Evolutionary conservation across 2,329 filamentous ascomycete genomes (phyloP), one percentile per base, ranked within the genome.

Genomic region (Lecanosticta acicola): DNA sequence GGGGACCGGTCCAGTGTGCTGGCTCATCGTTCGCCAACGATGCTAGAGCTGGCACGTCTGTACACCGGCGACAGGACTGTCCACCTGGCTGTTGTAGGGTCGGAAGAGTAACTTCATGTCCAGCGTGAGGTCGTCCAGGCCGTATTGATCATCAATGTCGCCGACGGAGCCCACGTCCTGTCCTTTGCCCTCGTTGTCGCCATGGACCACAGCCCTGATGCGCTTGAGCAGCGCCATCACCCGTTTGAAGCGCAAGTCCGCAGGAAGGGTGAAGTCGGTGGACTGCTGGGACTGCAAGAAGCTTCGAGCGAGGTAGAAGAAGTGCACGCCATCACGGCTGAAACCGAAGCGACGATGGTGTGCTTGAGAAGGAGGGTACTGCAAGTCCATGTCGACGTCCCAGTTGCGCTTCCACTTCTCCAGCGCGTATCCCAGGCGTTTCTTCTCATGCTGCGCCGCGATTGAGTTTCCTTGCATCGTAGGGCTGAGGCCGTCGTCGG

Each of bases 41-140:
- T 26, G 33, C 40, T 55, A 53, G 9, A 55, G 43, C 34, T 47
- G 49, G 41, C 56, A 46, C 14, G 63, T 63, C 47, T 59, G 60
- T 32, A 66, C 53, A 34, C 61, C 57, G 43, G 56, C 59, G 18
- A 63, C 55, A n/a, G 61, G 61, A 41, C 60, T 61, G 46, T 65
- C 59, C 42, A 59, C 39, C 35, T 60, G 57, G 36, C 59, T 58
- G 46, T 67, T 63, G 61, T 73, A 71, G 13, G 83, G 82, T 59
- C 75, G 79, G 64, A 87, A 87, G 41, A 88, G 71, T 57, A 81
- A 73, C 59, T 80, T 79, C 82, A 87, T 85, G 66, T 87, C 78
- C 50, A 87, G 71, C 5, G 80, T 84, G 55, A 84, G 71, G 61
- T 84, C 71, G 40, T 51, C 57, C 33, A 79, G 69, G 4, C 80